Percentiles rank a stretch among this genome's conserved stretches.
Evolutionary conservation across 2,329 filamentous ascomycete species (phyloP).

Genomic region (Dendryphion nanum): DNA sequence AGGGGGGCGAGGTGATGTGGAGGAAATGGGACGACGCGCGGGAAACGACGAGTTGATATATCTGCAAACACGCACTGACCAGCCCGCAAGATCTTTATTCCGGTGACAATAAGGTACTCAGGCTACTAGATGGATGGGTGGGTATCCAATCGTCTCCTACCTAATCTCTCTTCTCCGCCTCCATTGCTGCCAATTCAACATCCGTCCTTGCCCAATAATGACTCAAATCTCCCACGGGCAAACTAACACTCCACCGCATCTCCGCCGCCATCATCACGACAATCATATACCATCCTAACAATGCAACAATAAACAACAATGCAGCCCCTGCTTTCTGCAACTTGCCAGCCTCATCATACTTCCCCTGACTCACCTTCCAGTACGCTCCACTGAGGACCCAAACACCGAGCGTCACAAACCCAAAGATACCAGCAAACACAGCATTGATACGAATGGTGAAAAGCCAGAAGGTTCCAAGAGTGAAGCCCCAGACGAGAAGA

Average conservation of each 20-base stretch:
- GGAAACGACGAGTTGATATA: no score
- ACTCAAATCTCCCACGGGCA: constrained; percentile 53
- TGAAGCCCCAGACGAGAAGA: constrained; percentile 54
- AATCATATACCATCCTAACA: constrained; percentile 54
- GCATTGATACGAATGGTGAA: constrained; percentile 53
- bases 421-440: constrained; percentile 52
- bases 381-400: constrained; percentile 52
- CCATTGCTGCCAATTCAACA: constrained; percentile 23
- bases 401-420: constrained; percentile 45
- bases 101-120: no score
- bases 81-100: no score
- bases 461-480: constrained; percentile 52
- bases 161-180: constrained; percentile 27
- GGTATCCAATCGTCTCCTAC: no score
- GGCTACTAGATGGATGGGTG: no score
- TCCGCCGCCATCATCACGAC: constrained; percentile 55
- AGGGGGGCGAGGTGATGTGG: no score
- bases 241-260: constrained; percentile 50
- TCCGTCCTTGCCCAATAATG: constrained; percentile 45
- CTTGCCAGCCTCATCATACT: constrained; percentile 42
- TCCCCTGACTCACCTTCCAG: constrained; percentile 47
- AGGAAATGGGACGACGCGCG: no score
- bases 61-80: no score
- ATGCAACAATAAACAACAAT: constrained; percentile 46
- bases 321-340: constrained; percentile 47